Evolutionary conservation across 2,329 filamentous ascomycete species (phyloP).

Genomic region (Cladophialophora psammophila): DNA sequence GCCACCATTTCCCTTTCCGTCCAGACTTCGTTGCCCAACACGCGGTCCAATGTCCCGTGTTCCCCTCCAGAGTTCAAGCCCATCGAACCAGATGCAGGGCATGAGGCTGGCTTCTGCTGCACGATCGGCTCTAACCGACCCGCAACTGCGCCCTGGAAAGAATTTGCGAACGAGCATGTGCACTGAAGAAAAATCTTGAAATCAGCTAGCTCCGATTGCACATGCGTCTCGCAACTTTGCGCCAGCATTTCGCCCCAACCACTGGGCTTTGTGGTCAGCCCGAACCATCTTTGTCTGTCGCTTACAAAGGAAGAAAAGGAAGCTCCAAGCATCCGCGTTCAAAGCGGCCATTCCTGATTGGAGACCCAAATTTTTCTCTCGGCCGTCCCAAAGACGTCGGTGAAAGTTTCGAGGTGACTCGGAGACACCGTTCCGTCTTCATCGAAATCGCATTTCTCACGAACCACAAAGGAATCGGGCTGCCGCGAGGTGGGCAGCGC

Average conservation of each 20-base stretch:
- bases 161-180: conserved; percentile 17
- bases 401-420: neutral
- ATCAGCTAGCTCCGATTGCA: neutral
- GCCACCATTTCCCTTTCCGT: neutral
- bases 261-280: neutral
- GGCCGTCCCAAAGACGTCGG: neutral
- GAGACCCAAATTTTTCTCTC: conserved; percentile 11
- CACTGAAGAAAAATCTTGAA: neutral
- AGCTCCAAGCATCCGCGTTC: neutral
- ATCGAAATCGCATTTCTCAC: neutral
- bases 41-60: neutral
- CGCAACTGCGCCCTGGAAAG: neutral
- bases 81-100: neutral
- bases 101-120: conserved; percentile 2
- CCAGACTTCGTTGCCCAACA: neutral
- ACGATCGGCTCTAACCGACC: conserved; percentile 16
- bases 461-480: neutral
- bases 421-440: neutral
- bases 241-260: conserved; percentile 5
- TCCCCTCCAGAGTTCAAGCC: neutral
- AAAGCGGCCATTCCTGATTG: neutral
- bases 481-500: neutral
- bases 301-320: neutral
- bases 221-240: conserved; percentile 1
- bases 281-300: neutral